Base-by-base conservation (phyloP, 208 protist genomes). In the Wallacemonas collosoma region DNA sequence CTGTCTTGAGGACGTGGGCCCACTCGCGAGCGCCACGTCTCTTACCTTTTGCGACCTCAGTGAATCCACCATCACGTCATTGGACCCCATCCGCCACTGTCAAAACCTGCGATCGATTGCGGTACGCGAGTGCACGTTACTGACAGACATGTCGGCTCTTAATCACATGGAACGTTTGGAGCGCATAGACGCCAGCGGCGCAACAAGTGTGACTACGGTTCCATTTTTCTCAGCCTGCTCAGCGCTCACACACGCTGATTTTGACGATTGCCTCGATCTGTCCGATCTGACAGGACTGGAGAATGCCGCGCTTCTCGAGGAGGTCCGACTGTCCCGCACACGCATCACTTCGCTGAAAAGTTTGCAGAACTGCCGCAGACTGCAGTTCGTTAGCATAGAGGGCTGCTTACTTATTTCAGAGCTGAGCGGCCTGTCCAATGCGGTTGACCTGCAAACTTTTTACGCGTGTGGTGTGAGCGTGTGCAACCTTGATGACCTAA, bases 341-440 rank as follows among this genome's bases (percentile, higher is more conserved):
- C n/a, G 4, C 8, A 1, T 65, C 6, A 17, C 60, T 14, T 53
- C 60, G n/a, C 43, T 65, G 40, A 6, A 50, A 38, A 65, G 60
- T 41, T 48, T 65, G 60, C 26, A 12, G 8, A 15, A 50, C n/a
- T 65, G 60, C 43, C 60, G 60, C 3, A 48, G 36, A 8, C 60
- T 65, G 40, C 14, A 51, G 15, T 50, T n/a, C 26, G 41, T 65
- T 3, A 65, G 26, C 60, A 65, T 65, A 53, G 60, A 65, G 36
- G 26, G 50, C 38, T 65, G 60, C 60, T 3, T 53, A 41, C 3
- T 3, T 41, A 65, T 65, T 36, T n/a, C 43, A 11, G 15, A 65
- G n/a, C 41, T 65, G 3, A 5, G 36, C 2, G 60, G 60, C 41
- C 41, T 65, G 41, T 26, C 60, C 3, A 51, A 65, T 15, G 60